Base-by-base conservation (phyloP, 352 stramenopile species). In the Phytophthora fragariae region DNA sequence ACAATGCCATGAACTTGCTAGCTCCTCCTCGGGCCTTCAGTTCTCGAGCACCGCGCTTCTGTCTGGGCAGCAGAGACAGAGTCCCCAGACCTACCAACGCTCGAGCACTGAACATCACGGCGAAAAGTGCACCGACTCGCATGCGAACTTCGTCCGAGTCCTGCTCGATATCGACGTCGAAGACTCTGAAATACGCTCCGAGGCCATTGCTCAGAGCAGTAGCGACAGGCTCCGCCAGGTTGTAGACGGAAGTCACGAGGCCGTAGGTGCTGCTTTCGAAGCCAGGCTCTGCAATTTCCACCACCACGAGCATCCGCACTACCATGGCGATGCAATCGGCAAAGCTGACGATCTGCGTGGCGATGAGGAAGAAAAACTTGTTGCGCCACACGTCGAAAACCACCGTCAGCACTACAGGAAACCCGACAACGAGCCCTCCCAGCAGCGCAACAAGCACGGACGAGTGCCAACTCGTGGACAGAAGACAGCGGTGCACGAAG, bases 251-350 rank as follows among this genome's bases (percentile, higher is more conserved):
- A 55, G 89, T 96, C 53, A 94, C 78, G 17, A 94, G 71, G 3
- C 80, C 84, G 65, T 96, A 96, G 5, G 85, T 92, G 24, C 85
- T 88, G 68, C 85, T 92, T 68, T 96, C 89, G n/a, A 88, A 84
- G 1, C 86, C 85, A 6, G 85, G 76, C 57, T 94, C 88, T 3
- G 86, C 83, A 56, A 96, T 91, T 64, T 96, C 82, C 27, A 96
- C 82, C 15, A 91, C 89, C 33, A 92, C 84, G n/a, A 92, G 79
- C 59, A 91, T 89, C 9, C 83, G 75, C n/a, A 94, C 77, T 62
- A 95, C 91, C 77, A 93, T 90, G 0, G 77, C 80, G 50, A 95
- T 73, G 7, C 83, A 88, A 57, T 92, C 80, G 7, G 86, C 82
- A 70, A 95, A 90, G 11, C 69, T 74, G 19, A 92, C 77, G 31